Percentiles rank a stretch among this genome's conserved stretches.
phyloP scores from a whole-genome alignment of 768 basidiomycete genomes.

The Hericium rajendrae region DNA sequence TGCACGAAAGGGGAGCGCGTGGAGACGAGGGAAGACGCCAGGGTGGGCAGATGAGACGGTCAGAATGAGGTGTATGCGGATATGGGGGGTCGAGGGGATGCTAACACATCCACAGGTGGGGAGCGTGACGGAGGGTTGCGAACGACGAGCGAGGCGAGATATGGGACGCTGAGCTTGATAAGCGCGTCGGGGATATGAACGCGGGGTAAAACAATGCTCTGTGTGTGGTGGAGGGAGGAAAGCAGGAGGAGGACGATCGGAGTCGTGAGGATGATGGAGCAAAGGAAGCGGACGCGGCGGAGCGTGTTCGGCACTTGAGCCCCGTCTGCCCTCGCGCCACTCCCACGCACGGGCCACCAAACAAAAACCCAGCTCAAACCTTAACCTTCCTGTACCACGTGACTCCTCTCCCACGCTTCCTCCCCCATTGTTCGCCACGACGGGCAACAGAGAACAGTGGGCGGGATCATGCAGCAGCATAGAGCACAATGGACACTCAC shows the following conservation, averaged over 20 bases:
- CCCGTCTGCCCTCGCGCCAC: conserved; percentile 12
- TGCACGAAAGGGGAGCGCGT: conserved; percentile 22
- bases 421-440: neutral
- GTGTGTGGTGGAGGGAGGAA: neutral
- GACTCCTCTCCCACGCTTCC: conserved; percentile 1
- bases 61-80: conserved; percentile 16
- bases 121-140: conserved; percentile 18
- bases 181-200: neutral
- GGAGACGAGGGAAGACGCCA: conserved; percentile 25
- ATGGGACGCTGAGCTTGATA: conserved; percentile 23
- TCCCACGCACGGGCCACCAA: conserved; percentile 16
- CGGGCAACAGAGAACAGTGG: neutral
- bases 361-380: conserved; percentile 13
- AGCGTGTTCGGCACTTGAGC: conserved; percentile 15
- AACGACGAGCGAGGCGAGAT: conserved; percentile 41
- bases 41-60: conserved; percentile 18
- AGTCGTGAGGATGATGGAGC: conserved; percentile 15
- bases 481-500: conserved; percentile 1
- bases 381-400: conserved; percentile 15
- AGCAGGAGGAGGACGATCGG: conserved; percentile 11
- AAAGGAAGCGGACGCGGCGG: conserved; percentile 18
- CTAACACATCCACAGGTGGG: conserved; percentile 17
- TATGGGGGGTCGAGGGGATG: neutral
- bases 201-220: neutral
- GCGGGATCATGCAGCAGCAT: neutral